phyloP scores from a whole-genome alignment of 202 grass and related monocot genomes.

The Carex arenaria region DNA sequence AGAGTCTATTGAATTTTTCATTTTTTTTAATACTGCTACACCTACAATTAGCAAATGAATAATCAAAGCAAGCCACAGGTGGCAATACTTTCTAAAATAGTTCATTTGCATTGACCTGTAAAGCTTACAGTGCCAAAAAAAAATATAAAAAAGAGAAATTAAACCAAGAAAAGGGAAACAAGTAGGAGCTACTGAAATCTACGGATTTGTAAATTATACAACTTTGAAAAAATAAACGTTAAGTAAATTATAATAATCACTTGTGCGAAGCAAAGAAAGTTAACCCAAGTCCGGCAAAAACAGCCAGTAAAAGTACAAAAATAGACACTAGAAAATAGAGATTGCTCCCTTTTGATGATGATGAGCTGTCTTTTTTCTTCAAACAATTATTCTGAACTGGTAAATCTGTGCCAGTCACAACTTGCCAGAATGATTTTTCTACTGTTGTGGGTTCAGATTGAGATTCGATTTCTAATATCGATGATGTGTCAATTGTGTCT shows the following conservation, averaged over 20 bases:
- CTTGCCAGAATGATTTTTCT: conserved; percentile 60
- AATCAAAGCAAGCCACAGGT: background rate
- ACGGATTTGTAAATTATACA: background rate
- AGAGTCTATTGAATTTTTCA: too few relatives aligned
- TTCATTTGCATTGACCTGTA: background rate
- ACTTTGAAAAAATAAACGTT: background rate
- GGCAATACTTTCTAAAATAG: background rate
- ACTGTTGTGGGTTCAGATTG: background rate
- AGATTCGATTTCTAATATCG: conserved; percentile 58
- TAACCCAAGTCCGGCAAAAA: conserved; percentile 39
- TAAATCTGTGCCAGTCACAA: conserved; percentile 37
- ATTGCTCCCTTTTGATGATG: conserved; percentile 7
- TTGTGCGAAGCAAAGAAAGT: conserved; percentile 11
- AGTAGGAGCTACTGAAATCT: background rate
- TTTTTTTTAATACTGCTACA: background rate
- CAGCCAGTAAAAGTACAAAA: conserved; percentile 39
- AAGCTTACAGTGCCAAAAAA: background rate
- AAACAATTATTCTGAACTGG: background rate
- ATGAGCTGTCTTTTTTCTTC: background rate
- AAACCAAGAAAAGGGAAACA: background rate
- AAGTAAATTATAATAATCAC: background rate
- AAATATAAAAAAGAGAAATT: background rate
- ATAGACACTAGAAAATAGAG: conserved; percentile 28
- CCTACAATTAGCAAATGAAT: background rate
- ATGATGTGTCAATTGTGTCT: conserved; percentile 23